phyloP scores from a whole-genome alignment of 208 protist species.

The Angomonas deanei region DNA sequence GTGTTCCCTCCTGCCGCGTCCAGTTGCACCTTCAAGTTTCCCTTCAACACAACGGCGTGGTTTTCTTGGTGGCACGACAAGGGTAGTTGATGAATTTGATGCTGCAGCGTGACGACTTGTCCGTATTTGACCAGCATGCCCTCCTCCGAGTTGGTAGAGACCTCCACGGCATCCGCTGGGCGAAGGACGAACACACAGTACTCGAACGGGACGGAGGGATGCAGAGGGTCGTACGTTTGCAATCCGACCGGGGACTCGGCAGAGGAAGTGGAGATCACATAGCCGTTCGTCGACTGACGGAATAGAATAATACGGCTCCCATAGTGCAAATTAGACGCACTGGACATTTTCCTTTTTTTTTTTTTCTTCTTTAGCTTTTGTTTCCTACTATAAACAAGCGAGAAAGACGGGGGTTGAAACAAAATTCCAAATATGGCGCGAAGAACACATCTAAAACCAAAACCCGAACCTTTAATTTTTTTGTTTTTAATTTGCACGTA shows the following conservation, averaged over 20 bases:
- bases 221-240: constrained; percentile 17
- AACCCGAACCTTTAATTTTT: too few relatives aligned
- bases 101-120: constrained; percentile 38
- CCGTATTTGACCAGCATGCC: constrained; percentile 52
- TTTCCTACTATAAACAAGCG: background rate
- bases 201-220: constrained; percentile 33
- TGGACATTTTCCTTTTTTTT: constrained; percentile 5
- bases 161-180: constrained; percentile 27
- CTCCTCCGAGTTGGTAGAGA: constrained; percentile 4
- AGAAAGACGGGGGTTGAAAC: constrained; percentile 9
- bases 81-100: constrained; percentile 37
- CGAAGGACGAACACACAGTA: constrained; percentile 34
- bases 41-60: constrained; percentile 37
- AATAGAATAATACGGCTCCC: constrained; percentile 33
- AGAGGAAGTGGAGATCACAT: constrained; percentile 37
- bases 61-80: constrained; percentile 34
- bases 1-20: constrained; percentile 15
- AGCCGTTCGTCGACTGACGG: constrained; percentile 31
- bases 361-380: constrained; percentile 1
- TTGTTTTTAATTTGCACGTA: too few relatives aligned
- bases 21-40: constrained; percentile 41
- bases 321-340: constrained; percentile 16
- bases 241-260: constrained; percentile 34
- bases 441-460: too few relatives aligned
- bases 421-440: too few relatives aligned